A percentile compares a stretch with the other conserved stretches of the same genome.
Evolutionary conservation across 768 basidiomycete genomes (phyloP).

Genomic region (Tubosaeta sp.): DNA sequence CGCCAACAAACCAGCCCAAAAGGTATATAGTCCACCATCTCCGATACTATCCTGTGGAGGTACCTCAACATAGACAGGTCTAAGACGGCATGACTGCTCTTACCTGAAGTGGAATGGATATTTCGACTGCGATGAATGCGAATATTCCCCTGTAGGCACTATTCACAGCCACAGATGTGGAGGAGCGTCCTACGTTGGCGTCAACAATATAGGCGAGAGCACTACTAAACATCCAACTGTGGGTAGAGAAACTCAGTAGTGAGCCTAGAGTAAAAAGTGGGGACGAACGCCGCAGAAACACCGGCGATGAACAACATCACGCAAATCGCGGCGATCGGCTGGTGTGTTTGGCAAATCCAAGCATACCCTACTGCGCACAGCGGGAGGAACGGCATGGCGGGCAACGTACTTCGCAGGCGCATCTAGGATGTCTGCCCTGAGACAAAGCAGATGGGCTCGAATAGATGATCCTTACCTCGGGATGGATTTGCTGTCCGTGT

Average conservation of each 20-base stretch:
- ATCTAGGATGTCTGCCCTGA: slow-evolving; percentile 19
- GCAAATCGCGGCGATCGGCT: slow-evolving; percentile 65
- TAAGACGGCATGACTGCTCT: not conserved
- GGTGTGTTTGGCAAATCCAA: slow-evolving; percentile 65
- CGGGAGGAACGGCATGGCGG: slow-evolving; percentile 51
- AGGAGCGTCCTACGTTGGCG: slow-evolving; percentile 76
- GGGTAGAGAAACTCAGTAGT: not conserved
- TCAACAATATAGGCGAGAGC: slow-evolving; percentile 86
- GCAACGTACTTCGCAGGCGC: slow-evolving; percentile 62
- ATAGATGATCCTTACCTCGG: slow-evolving; percentile 54
- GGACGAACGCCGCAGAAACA: slow-evolving; percentile 45
- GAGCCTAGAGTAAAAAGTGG: not conserved
- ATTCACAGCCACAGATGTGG: slow-evolving; percentile 72
- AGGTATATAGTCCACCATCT: slow-evolving; percentile 28
- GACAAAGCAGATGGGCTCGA: not conserved
- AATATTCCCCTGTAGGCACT: slow-evolving; percentile 66
- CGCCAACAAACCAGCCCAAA: slow-evolving; percentile 51
- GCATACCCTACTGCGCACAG: slow-evolving; percentile 63
- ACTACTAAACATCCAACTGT: slow-evolving; percentile 55
- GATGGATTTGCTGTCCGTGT: slow-evolving; percentile 43
- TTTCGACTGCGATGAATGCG: slow-evolving; percentile 68
- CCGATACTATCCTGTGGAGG: slow-evolving; percentile 18
- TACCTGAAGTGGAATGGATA: slow-evolving; percentile 70
- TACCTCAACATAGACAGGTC: too few relatives aligned
- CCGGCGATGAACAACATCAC: slow-evolving; percentile 70